Evolutionary conservation across 2,329 filamentous ascomycete genomes (phyloP).

Genomic region (Cytospora paraplurivora): DNA sequence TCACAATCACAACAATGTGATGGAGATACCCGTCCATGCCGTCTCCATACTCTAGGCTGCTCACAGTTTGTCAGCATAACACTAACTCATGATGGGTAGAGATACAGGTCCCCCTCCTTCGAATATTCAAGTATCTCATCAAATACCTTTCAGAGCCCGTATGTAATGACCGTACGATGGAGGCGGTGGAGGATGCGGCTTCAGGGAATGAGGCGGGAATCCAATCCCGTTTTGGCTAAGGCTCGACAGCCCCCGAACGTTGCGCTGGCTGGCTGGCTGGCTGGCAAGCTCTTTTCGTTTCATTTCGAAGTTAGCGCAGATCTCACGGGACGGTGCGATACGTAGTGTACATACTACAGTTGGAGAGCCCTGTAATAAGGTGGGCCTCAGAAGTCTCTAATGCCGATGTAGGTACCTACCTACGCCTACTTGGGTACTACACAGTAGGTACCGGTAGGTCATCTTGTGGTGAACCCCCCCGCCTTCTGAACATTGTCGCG

Average conservation of each 20-base stretch:
- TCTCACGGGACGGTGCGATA: background rate
- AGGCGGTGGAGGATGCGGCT: too few species aligned
- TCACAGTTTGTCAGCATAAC: background rate
- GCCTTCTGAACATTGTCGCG: too few species aligned
- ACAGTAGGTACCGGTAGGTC: too few species aligned
- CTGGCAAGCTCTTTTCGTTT: too few species aligned
- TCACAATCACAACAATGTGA: slow-evolving; percentile 12
- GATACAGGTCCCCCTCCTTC: too few species aligned
- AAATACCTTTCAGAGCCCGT: too few species aligned
- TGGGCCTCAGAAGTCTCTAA: background rate
- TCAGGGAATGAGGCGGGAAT: background rate
- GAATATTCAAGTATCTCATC: too few species aligned
- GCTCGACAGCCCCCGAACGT: background rate
- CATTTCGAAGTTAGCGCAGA: background rate
- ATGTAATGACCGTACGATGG: too few species aligned
- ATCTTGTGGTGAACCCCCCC: too few species aligned
- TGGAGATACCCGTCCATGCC: slow-evolving; percentile 6
- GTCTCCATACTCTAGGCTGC: background rate
- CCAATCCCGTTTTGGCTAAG: background rate
- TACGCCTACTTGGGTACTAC: too few species aligned
- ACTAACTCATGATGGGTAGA: background rate
- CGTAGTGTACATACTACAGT: background rate
- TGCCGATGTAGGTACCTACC: too few species aligned
- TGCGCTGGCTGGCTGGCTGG: background rate
- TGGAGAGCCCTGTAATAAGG: background rate